phyloP scores from a whole-genome alignment of 176 grass and related monocot genomes.

The Juncus inflexus region DNA sequence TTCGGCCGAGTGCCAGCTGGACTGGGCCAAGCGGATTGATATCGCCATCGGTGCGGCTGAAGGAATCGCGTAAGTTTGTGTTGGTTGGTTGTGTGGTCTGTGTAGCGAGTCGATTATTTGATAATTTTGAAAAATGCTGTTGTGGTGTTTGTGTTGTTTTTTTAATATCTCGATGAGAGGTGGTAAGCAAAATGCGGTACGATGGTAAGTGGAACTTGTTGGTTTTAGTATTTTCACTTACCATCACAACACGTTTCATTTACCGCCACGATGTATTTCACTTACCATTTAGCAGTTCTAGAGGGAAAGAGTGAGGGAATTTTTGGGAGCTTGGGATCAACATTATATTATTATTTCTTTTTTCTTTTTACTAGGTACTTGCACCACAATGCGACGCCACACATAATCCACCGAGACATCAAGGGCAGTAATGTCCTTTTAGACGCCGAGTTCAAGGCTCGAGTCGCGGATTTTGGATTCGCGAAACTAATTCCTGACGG shows the following conservation, averaged over 20 bases:
- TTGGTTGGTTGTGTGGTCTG: background rate
- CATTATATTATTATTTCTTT: background rate
- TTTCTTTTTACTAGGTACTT: slow-evolving; percentile 52
- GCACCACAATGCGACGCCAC: slow-evolving; percentile 57
- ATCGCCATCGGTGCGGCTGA: slow-evolving; percentile 76
- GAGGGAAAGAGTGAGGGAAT: too few relatives aligned
- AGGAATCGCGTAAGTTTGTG: slow-evolving; percentile 70
- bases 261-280: too few relatives aligned
- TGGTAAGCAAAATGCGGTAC: too few relatives aligned
- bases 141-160: too few relatives aligned
- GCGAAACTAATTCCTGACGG: slow-evolving; percentile 86
- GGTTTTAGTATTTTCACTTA: too few relatives aligned
- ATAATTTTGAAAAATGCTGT: too few relatives aligned
- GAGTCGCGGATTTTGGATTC: slow-evolving; percentile 83
- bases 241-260: too few relatives aligned
- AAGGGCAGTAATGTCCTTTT: slow-evolving; percentile 87
- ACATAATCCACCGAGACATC: slow-evolving; percentile 87
- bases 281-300: too few relatives aligned
- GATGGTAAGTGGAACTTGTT: too few relatives aligned
- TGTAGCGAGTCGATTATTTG: too few relatives aligned
- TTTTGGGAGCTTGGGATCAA: too few relatives aligned
- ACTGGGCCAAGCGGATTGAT: slow-evolving; percentile 66
- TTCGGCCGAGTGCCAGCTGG: slow-evolving; percentile 58
- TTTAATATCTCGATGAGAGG: too few relatives aligned
- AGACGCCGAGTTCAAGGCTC: slow-evolving; percentile 53